A percentile compares a stretch with the other conserved stretches of the same genome.
phyloP scores from a whole-genome alignment of 1,284 basidiomycete species.

The Trichosporon sp. region DNA sequence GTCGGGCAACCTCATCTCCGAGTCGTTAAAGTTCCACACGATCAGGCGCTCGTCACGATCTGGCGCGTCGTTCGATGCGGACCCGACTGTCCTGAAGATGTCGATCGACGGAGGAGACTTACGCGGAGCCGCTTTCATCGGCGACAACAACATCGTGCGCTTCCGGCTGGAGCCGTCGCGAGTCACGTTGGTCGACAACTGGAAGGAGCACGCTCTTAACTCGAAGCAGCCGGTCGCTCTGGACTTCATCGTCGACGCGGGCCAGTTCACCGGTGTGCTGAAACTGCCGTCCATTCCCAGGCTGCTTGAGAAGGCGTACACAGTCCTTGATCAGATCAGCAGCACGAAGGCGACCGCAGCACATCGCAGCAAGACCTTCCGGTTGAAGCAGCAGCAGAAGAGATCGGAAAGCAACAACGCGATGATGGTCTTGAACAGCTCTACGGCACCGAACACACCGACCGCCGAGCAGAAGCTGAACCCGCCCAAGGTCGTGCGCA shows the following conservation, averaged over 20 bases:
- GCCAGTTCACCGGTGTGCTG: constrained; percentile 69
- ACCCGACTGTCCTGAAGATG: constrained; percentile 68
- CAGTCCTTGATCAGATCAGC: constrained; percentile 63
- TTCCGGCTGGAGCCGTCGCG: constrained; percentile 80
- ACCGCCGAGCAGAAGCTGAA: neutral
- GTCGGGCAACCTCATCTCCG: constrained; percentile 69
- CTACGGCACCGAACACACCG: neutral
- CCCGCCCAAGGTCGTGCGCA: constrained; percentile 23
- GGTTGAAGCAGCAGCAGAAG: constrained; percentile 68
- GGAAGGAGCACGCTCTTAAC: constrained; percentile 64
- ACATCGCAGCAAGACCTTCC: constrained; percentile 67
- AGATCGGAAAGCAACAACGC: constrained; percentile 45
- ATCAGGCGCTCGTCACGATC: constrained; percentile 61
- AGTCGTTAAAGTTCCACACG: constrained; percentile 75
- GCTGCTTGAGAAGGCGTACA: constrained; percentile 49
- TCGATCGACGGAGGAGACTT: constrained; percentile 74
- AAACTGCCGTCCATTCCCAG: constrained; percentile 62
- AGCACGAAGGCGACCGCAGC: constrained; percentile 61
- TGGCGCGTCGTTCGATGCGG: constrained; percentile 39
- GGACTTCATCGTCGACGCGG: constrained; percentile 73
- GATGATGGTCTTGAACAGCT: neutral
- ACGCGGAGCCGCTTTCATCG: constrained; percentile 70
- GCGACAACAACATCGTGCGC: constrained; percentile 72
- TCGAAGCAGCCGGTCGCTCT: constrained; percentile 67
- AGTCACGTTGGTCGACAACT: constrained; percentile 78